Evolutionary conservation across 1,139 yeast genomes (phyloP), one percentile per base, ranked within the genome.

Genomic region (Zygosaccharomyces pseudobailii): DNA sequence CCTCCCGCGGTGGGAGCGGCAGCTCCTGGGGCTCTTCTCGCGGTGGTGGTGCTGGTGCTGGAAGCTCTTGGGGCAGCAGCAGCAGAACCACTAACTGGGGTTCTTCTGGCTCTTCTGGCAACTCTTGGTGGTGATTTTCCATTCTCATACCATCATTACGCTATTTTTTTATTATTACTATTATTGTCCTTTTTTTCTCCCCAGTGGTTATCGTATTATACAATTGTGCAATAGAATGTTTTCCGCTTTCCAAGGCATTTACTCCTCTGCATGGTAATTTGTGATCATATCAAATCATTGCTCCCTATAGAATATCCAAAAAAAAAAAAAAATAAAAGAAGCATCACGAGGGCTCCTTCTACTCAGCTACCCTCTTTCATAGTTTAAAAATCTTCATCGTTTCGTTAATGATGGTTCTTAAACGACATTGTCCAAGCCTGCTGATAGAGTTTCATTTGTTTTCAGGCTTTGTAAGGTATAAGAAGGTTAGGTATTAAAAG

Each of bases 21-120:
- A 62, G 66, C 54, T 59, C 62, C 65, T 47, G 69, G 64, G 55
- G 67, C 59, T 54, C 62, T 58, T 55, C 66, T 59, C 47, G 55
- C 24, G 43, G 46, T 33, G 62, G 67, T 44, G 64, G 68, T 47
- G 62, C 67, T 35, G 58, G 66, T 44, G 58, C 66, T 43, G 61
- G 67, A 23, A 40, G 54, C 46, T 50, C 51, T 55, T 62, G 55
- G 65, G 70, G 59, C 40, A 50, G 53, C 45, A 49, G 53, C 45
- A 46, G 49, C 39, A 47, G 48, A 45, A 50, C 57, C 31, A 53
- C 56, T 37, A 50, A 52, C 42, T 46, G 56, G 37, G 52, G 54
- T 35, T n/a, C 44, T 30, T 53, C 52, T 50, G 59, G 61, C 40
- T 48, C 58, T 51, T 62, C 63, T 54, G 65, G 67, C 57, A 58